These are phyloP conservation scores for Xerocomus amazonicus DNA, from an alignment of 1,284 basidiomycete genomes.

Conservation along the genomic window DNA sequence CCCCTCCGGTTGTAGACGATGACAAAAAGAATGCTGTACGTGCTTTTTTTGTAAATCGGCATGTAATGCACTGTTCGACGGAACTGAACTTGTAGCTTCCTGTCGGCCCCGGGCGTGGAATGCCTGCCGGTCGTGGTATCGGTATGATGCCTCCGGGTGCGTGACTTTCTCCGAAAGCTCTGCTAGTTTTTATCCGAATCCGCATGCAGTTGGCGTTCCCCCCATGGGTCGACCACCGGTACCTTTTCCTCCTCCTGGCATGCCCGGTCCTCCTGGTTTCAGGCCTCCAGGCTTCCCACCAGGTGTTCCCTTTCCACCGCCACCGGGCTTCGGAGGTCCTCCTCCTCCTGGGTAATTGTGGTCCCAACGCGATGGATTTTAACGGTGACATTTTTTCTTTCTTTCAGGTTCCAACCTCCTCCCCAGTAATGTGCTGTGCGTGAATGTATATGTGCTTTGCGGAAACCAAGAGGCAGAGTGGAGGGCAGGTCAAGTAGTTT, in stretches of 20 bases:
- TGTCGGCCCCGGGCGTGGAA: slow-evolving; percentile 88
- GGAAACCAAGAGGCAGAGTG: slow-evolving; percentile 14
- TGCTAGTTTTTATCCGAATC: slow-evolving; percentile 14
- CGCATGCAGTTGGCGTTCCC: slow-evolving; percentile 55
- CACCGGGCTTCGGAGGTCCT: slow-evolving; percentile 74
- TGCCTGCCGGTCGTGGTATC: slow-evolving; percentile 96
- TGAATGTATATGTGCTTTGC: slow-evolving; percentile 8
- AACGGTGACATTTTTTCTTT: slow-evolving; percentile 9
- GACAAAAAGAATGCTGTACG: slow-evolving; percentile 77
- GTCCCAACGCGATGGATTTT: slow-evolving; percentile 1
- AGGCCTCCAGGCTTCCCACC: slow-evolving; percentile 80
- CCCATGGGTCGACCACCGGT: slow-evolving; percentile 78
- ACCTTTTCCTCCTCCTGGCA: slow-evolving; percentile 83
- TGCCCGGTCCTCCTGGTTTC: slow-evolving; percentile 80
- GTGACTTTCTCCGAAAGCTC: slow-evolving; percentile 34
- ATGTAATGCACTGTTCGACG: slow-evolving; percentile 14
- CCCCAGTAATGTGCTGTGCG: slow-evolving; percentile 30
- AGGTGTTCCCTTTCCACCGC: slow-evolving; percentile 74
- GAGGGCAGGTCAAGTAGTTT: slow-evolving; percentile 29
- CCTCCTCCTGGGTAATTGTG: slow-evolving; percentile 76
- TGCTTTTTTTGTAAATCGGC: slow-evolving; percentile 14
- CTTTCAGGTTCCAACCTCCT: slow-evolving; percentile 38
- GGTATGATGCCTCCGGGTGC: slow-evolving; percentile 90
- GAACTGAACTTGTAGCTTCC: slow-evolving; percentile 55
- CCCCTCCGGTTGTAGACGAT: slow-evolving; percentile 88